Percentiles rank a stretch among this genome's conserved stretches.
Evolutionary conservation across 2,329 filamentous ascomycete species (phyloP).

Genomic region (Fusarium sp.): DNA sequence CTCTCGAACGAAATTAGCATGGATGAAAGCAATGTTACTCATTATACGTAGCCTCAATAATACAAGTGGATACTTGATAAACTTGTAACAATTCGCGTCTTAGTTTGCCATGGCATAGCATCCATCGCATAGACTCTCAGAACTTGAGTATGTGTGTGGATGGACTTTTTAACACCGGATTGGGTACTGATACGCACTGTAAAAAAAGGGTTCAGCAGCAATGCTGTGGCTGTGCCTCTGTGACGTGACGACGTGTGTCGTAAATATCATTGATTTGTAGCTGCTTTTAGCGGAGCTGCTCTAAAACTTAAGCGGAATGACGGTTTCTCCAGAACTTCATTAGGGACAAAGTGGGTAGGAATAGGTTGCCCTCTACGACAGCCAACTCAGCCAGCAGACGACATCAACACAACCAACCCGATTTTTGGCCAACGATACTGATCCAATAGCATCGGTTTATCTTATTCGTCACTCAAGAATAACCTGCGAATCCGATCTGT

Average conservation of each 20-base stretch:
- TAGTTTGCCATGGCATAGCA: slow-evolving; percentile 9
- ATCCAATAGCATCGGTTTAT: slow-evolving; percentile 2
- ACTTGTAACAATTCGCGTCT: slow-evolving; percentile 38
- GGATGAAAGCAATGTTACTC: not conserved
- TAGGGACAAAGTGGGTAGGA: slow-evolving; percentile 43
- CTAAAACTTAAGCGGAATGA: slow-evolving; percentile 39
- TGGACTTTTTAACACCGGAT: slow-evolving; percentile 12
- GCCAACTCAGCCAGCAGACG: slow-evolving; percentile 33
- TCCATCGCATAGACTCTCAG: not conserved
- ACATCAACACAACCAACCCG: slow-evolving; percentile 35
- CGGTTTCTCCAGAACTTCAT: slow-evolving; percentile 45
- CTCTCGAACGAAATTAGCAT: slow-evolving; percentile 12
- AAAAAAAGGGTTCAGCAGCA: slow-evolving; percentile 24
- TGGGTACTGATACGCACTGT: not conserved
- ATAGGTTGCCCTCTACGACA: slow-evolving; percentile 37
- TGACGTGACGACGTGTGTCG: slow-evolving; percentile 27
- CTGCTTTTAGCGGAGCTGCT: slow-evolving; percentile 23
- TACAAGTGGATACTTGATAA: slow-evolving; percentile 25
- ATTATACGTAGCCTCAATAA: not conserved
- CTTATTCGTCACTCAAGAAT: not conserved
- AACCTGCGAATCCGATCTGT: slow-evolving; percentile 8
- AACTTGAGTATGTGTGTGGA: not conserved
- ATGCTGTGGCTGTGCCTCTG: slow-evolving; percentile 37
- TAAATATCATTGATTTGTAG: not conserved
- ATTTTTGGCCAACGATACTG: slow-evolving; percentile 14